Conservation (phyloP, 148 eudicot species). For the Chenopodium album region DNA sequence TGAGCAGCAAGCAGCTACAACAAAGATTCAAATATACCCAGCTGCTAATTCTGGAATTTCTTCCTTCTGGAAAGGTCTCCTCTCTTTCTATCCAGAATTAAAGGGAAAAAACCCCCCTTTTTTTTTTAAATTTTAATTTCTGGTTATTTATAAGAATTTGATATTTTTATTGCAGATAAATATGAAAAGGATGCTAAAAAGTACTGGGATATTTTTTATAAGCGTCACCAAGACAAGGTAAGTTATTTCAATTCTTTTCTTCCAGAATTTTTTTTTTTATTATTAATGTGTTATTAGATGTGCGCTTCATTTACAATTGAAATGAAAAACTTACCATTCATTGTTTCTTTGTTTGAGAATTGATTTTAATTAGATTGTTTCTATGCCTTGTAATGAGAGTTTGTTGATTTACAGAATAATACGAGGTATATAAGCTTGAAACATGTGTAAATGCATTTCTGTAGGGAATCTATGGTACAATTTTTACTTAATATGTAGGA, state of each 20-base stretch:
- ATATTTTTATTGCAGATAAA: constrained; percentile 54
- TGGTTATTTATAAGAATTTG: not conserved
- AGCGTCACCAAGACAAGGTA: constrained; percentile 89
- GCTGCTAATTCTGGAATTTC: constrained; percentile 61
- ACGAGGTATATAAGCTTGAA: not conserved
- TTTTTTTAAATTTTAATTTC: not conserved
- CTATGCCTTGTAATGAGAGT: not conserved
- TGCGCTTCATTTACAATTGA: not conserved
- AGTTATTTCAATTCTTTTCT: constrained; percentile 14
- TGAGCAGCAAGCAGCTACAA: constrained; percentile 33
- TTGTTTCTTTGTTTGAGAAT: not conserved
- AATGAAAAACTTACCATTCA: not conserved
- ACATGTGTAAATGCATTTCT: not conserved
- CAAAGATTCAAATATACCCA: constrained; percentile 72
- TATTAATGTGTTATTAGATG: not conserved
- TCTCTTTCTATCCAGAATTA: not conserved
- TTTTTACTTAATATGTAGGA: not conserved
- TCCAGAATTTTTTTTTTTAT: not conserved
- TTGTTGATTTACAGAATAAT: not conserved
- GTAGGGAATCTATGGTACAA: not conserved
- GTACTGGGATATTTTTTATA: constrained; percentile 96
- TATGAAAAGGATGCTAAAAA: constrained; percentile 91
- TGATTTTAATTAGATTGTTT: not conserved
- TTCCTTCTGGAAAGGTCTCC: constrained; percentile 76
- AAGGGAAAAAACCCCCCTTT: no score